A percentile compares a stretch with the other conserved stretches of the same genome.
These are phyloP conservation scores for Pythium dissimile DNA, from an alignment of 352 stramenopile genomes.

Conservation along the genomic window DNA sequence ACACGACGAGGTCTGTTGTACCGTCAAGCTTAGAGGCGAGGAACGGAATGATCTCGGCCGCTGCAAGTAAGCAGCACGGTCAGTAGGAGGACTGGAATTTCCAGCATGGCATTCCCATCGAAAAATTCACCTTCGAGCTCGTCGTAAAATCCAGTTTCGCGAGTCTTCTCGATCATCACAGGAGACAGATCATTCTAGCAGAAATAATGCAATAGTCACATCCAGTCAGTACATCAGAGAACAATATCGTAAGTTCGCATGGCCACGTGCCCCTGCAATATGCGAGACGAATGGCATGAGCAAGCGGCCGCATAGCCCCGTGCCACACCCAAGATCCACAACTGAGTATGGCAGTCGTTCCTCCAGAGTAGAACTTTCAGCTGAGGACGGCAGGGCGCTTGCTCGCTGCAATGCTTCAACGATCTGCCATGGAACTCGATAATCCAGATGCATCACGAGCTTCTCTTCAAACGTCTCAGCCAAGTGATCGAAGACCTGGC, in stretches of 20 bases:
- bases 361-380: not conserved
- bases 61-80: too few relatives aligned
- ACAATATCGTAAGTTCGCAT: not conserved
- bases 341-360: slow-evolving; percentile 26
- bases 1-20: slow-evolving; percentile 63
- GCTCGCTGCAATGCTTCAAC: slow-evolving; percentile 53
- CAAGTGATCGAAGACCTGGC: slow-evolving; percentile 75
- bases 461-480: slow-evolving; percentile 81
- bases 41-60: slow-evolving; percentile 52
- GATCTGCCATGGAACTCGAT: slow-evolving; percentile 77
- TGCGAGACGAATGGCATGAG: slow-evolving; percentile 52
- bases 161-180: slow-evolving; percentile 79
- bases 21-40: slow-evolving; percentile 34
- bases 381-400: slow-evolving; percentile 26
- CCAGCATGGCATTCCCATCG: too few relatives aligned
- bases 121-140: slow-evolving; percentile 57
- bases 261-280: slow-evolving; percentile 44
- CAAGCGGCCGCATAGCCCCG: slow-evolving; percentile 67
- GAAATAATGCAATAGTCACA: not conserved
- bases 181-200: slow-evolving; percentile 72
- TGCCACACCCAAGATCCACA: slow-evolving; percentile 73
- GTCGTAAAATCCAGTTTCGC: slow-evolving; percentile 58
- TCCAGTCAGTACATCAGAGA: not conserved
- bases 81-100: too few relatives aligned
- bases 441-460: slow-evolving; percentile 72